Conservation (phyloP, 345 rosid species). For the Camelina hispida region DNA sequence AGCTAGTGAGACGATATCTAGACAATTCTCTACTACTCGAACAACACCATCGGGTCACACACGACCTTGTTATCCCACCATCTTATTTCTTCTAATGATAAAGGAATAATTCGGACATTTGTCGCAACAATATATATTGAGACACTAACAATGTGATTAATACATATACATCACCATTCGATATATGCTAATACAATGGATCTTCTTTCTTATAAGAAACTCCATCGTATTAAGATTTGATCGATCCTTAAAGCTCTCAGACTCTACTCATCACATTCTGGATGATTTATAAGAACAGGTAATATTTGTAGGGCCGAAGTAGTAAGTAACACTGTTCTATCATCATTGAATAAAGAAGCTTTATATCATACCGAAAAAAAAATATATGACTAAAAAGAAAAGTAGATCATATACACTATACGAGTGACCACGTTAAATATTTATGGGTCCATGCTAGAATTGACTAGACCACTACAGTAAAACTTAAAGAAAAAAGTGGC, state of each 20-base stretch:
- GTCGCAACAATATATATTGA: not conserved
- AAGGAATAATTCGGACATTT: too few species aligned
- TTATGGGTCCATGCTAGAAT: constrained; percentile 48
- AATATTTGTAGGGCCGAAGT: constrained; percentile 35
- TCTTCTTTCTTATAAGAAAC: constrained; percentile 11
- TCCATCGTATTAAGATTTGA: constrained; percentile 23
- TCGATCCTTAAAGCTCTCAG: constrained; percentile 34
- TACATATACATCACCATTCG: constrained; percentile 1
- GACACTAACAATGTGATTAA: not conserved
- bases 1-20: too few species aligned
- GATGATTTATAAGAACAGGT: constrained; percentile 29
- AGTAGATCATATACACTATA: constrained; percentile 43
- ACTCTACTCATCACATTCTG: constrained; percentile 25
- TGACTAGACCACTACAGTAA: constrained; percentile 47
- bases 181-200: not conserved
- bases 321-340: constrained; percentile 28
- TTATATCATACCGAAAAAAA: constrained; percentile 28
- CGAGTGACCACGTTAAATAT: constrained; percentile 45
- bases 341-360: constrained; percentile 40
- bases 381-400: constrained; percentile 31
- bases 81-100: too few species aligned
- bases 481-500: constrained; percentile 37
- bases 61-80: not conserved
- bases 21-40: not conserved
- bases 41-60: not conserved